Conservation (phyloP, 345 rosid species). For the Salix caprea region DNA sequence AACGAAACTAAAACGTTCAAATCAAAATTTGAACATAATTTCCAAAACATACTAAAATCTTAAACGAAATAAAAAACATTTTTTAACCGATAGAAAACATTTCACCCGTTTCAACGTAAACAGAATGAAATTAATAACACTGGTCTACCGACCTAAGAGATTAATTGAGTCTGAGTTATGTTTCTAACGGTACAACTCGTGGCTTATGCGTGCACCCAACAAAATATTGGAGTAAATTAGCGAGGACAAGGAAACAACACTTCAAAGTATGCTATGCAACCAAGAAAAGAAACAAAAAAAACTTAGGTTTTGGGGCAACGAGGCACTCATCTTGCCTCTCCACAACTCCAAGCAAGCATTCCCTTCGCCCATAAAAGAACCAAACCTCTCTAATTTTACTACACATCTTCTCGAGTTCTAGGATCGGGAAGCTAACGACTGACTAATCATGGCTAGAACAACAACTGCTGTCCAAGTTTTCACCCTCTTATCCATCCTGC, state of each 20-base stretch:
- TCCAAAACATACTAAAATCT: too few relatives aligned
- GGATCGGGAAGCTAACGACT: neutral
- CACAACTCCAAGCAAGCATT: slow-evolving; percentile 21
- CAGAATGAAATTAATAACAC: too few relatives aligned
- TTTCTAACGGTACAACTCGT: neutral
- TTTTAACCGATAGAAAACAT: too few relatives aligned
- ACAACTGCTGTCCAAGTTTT: neutral
- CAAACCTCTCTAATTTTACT: neutral
- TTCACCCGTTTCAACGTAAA: too few relatives aligned
- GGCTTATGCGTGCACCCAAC: slow-evolving; percentile 11
- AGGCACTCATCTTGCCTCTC: slow-evolving; percentile 8
- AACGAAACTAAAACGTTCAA: too few relatives aligned
- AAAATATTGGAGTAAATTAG: slow-evolving; percentile 11
- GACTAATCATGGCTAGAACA: slow-evolving; percentile 16
- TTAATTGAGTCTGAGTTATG: neutral
- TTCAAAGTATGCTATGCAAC: slow-evolving; percentile 3
- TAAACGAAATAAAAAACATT: too few relatives aligned
- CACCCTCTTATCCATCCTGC: neutral
- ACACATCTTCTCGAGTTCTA: neutral
- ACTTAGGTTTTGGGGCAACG: slow-evolving; percentile 14
- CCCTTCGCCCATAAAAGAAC: slow-evolving; percentile 1
- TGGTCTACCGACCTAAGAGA: neutral
- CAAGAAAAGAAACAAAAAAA: neutral
- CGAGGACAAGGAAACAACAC: neutral
- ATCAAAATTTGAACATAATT: too few relatives aligned